Evolutionary conservation across 2,329 filamentous ascomycete species (phyloP), one percentile per base, ranked within the genome.

Genomic region (Scedosporium apiospermum): DNA sequence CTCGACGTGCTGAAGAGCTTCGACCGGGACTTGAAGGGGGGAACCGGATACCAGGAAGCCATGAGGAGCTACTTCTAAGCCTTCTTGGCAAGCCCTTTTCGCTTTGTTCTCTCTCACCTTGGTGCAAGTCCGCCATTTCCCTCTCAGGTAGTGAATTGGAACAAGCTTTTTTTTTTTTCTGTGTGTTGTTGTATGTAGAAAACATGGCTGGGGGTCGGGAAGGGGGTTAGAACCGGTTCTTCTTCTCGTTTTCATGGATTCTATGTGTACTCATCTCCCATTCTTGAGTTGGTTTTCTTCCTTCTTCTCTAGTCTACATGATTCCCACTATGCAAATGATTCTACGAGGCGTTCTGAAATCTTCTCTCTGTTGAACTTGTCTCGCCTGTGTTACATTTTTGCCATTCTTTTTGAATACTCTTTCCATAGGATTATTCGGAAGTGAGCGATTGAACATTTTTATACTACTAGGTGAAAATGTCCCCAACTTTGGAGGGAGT

Each of bases 1-100:
- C 81, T 96, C n/a, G 89, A 92, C 53, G 90, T 96, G 2, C 88
- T 89, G 26, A 87, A 90, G 73, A 88, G 85, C 42, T 96, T 96
- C 73, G 89, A 93, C 66, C 82, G 87, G 34, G 91, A 96, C 71
- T 78, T 96, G 60, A 91, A 88, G 71, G 92, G 91, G 4, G 91
- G 91, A 0, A 80, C 83, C 0, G 91, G 91, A 0, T 96, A 91
- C 68, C 78, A 89, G 67, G 91, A 95, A 71, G 90, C 90, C 0
- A 93, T 95, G 91, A 82, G 88, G 66, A 90, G 88, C 69, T 95
- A 95, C 68, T 88, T 83, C 63, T 87, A 74, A 63, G 34, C 60
- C 21, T 27, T 49, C 6, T 6, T 49, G 6, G 44, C 44, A 49
- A 6, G 6, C 27, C 27, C 27, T 30, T 30, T 30, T 6, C 4